A percentile compares a stretch with the other conserved stretches of the same genome.
Conservation (phyloP, 78 protist species). For the Pigoraptor vietnamica region DNA sequence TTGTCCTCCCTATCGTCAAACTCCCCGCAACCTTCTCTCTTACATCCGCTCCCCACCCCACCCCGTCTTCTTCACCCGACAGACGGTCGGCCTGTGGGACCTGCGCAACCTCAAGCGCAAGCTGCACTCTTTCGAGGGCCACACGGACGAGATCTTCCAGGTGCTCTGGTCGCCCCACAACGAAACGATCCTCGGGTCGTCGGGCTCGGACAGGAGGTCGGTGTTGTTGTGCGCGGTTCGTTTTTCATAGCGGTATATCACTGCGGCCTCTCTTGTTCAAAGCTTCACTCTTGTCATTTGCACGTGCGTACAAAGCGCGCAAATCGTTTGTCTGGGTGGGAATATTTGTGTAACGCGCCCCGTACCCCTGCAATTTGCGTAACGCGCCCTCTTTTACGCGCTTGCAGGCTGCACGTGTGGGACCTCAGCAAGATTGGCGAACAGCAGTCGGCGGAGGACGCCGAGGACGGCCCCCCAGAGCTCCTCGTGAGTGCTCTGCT, state of each 20-base stretch:
- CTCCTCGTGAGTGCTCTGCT: conserved; percentile 31
- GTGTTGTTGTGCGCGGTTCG: not conserved
- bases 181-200: conserved; percentile 79
- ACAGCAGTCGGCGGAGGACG: conserved; percentile 86
- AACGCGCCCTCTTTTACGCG: not conserved
- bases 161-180: conserved; percentile 76
- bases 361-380: too few relatives aligned
- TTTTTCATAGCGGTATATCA: too few relatives aligned
- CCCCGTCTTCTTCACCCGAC: not conserved
- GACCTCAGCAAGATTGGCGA: conserved; percentile 84
- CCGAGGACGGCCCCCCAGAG: conserved; percentile 95
- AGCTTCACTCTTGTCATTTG: too few relatives aligned
- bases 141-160: conserved; percentile 33
- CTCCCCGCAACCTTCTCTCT: not conserved
- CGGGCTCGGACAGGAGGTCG: conserved; percentile 61
- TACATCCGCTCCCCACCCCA: too few relatives aligned
- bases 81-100: conserved; percentile 90
- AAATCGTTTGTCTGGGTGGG: too few relatives aligned
- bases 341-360: too few relatives aligned
- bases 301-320: too few relatives aligned
- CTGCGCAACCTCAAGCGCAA: conserved; percentile 64
- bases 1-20: not conserved
- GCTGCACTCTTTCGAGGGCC: conserved; percentile 67
- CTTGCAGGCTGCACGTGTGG: conserved; percentile 81
- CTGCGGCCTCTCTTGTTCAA: too few relatives aligned